Evolutionary conservation across 2,329 filamentous ascomycete genomes (phyloP).

Genomic region (Penicillium hesseltinei): DNA sequence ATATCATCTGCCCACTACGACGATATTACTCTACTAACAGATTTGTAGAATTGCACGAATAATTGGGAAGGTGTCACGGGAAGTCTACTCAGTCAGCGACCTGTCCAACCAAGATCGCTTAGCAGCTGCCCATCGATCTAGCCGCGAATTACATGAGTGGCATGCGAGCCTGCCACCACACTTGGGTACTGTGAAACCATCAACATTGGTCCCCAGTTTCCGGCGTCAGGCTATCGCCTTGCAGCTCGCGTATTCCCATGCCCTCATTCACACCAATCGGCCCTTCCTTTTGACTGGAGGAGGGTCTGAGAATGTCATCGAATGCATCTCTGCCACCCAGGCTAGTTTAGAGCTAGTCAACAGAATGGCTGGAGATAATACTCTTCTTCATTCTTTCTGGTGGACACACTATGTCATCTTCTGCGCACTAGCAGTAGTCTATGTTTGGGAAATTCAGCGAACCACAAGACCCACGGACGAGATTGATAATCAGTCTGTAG

Average conservation of each 20-base stretch:
- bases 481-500: conserved; percentile 9
- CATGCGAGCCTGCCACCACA: conserved; percentile 23
- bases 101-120: conserved; percentile 21
- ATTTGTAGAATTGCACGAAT: conserved; percentile 22
- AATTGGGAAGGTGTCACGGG: conserved; percentile 24
- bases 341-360: conserved; percentile 20
- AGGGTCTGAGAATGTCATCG: conserved; percentile 11
- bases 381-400: conserved; percentile 28
- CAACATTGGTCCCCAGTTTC: conserved; percentile 25
- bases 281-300: conserved; percentile 24
- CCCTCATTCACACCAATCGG: conserved; percentile 27
- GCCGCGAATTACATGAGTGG: conserved; percentile 22
- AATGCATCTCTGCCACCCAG: conserved; percentile 25
- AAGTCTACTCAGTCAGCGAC: conserved; percentile 25
- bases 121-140: conserved; percentile 20
- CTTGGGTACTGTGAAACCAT: conserved; percentile 25
- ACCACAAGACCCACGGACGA: conserved; percentile 15
- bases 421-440: conserved; percentile 54
- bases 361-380: conserved; percentile 20
- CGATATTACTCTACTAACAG: background rate
- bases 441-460: conserved; percentile 54
- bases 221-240: conserved; percentile 28
- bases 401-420: conserved; percentile 43
- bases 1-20: background rate
- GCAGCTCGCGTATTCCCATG: conserved; percentile 28